Base-by-base conservation (phyloP, 1,284 basidiomycete species). In the Ceratobasidium sp. region DNA sequence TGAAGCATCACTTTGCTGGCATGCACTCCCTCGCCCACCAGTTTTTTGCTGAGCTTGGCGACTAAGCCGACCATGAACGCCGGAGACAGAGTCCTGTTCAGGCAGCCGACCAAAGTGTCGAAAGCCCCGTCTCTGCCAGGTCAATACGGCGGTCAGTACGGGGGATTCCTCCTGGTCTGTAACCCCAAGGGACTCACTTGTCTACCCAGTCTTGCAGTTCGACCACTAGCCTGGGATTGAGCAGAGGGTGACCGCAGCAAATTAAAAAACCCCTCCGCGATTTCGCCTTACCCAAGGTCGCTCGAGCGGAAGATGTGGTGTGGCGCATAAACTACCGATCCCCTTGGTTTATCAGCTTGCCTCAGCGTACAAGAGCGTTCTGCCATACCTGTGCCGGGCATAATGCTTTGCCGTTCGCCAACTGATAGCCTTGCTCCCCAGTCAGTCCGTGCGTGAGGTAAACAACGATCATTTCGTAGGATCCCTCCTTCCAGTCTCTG, bases 391-490 rank as follows among this genome's bases (percentile, higher is more conserved):
- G 19, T 7, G 24, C 58, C 2, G 71, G 71, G 1, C 14, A 29
- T 1, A 62, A 3, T 4, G 59, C 31, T 13, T 53, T n/a, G 1
- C 22, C 22, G 59, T 73, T n/a, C 24, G 29, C 48, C 7, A 73
- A 34, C 48, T 73, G 71, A 24, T 73, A 73, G 14, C 71, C 71
- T 13, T 63, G 71, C 0, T 63, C 71, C 3, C 27, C 71, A 0
- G 34, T 63, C 19, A 73, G 49, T 1, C 71, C 71, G 27, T 73
- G 71, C 7, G 71, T 73, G 5, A 73, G 19, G 29, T 53, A 73
- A 0, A 73, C 29, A 1, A 63, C 37, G 0, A 54, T 24, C 8
- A 63, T 3, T 4, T 51, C 9, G 16, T 63, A 73, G 2, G 71
- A 11, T 1, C 46, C 24, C 6, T 5, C 13, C 34, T 73, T 37